Conservation (phyloP, 164 flowering plant genomes). For the Dillenia suffruticosa region DNA sequence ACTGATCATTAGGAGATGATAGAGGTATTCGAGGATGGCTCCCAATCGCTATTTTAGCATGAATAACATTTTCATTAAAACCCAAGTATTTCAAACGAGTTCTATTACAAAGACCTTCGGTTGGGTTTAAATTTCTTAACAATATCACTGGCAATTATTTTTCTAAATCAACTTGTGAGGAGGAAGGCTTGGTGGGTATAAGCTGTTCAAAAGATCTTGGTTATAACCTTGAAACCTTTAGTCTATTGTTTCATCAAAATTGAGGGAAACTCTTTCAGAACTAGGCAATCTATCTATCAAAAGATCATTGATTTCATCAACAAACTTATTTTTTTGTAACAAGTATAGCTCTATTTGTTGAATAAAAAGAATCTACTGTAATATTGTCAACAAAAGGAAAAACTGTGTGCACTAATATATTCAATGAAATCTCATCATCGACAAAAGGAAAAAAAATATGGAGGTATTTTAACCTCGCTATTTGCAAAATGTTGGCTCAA, state of each 20-base stretch:
- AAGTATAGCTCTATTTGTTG: neutral
- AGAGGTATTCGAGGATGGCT: conserved; percentile 1
- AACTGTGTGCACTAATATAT: neutral
- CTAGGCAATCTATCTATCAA: neutral
- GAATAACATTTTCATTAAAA: neutral
- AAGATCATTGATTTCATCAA: conserved; percentile 6
- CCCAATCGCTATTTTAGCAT: neutral
- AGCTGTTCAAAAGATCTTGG: no score
- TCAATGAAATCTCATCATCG: neutral
- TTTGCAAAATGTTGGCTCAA: neutral
- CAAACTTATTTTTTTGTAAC: conserved; percentile 3
- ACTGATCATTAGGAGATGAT: neutral
- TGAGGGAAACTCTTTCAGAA: no score
- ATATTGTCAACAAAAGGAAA: neutral
- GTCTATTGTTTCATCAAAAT: no score
- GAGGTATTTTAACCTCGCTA: neutral
- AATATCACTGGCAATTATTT: neutral
- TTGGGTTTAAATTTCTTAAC: neutral
- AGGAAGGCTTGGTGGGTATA: no score
- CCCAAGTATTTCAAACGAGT: neutral
- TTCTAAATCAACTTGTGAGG: no score
- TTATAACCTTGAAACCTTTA: no score
- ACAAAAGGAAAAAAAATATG: neutral
- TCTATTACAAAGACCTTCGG: neutral
- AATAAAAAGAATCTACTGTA: neutral